Evolutionary conservation across 306 rosid species (phyloP).

Genomic region (Prunus armeniaca): DNA sequence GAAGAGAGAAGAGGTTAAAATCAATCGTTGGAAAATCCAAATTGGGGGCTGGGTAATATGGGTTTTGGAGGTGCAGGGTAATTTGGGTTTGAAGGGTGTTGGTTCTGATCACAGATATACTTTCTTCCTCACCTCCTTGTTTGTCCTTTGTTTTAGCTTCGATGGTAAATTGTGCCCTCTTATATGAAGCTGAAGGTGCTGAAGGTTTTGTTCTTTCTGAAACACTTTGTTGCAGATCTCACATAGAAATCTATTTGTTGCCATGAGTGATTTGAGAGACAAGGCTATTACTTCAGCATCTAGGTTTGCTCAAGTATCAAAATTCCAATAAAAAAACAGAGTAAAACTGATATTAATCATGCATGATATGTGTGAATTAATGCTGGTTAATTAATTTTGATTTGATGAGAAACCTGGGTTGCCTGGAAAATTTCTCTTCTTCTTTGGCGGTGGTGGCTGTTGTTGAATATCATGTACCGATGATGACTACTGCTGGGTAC

Average conservation of each 20-base stretch:
- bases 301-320: slow-evolving; percentile 49
- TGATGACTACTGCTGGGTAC: slow-evolving; percentile 35
- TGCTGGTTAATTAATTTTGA: neutral
- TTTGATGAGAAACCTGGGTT: slow-evolving; percentile 57
- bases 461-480: slow-evolving; percentile 21
- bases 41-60: too few relatives aligned
- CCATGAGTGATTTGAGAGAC: slow-evolving; percentile 61
- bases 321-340: neutral
- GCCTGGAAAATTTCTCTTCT: slow-evolving; percentile 75
- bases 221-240: slow-evolving; percentile 87
- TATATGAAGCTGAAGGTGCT: slow-evolving; percentile 46
- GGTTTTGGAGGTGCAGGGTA: too few relatives aligned
- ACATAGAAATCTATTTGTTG: slow-evolving; percentile 75
- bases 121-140: slow-evolving; percentile 60
- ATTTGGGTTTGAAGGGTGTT: neutral
- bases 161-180: slow-evolving; percentile 92
- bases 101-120: slow-evolving; percentile 75
- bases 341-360: neutral
- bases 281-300: slow-evolving; percentile 85
- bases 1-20: too few relatives aligned
- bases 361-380: neutral
- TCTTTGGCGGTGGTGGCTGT: slow-evolving; percentile 45
- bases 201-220: slow-evolving; percentile 87
- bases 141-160: slow-evolving; percentile 72
- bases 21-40: too few relatives aligned